Evolutionary conservation across 352 stramenopile genomes (phyloP).

Genomic region (Nothophytophthora sp.): DNA sequence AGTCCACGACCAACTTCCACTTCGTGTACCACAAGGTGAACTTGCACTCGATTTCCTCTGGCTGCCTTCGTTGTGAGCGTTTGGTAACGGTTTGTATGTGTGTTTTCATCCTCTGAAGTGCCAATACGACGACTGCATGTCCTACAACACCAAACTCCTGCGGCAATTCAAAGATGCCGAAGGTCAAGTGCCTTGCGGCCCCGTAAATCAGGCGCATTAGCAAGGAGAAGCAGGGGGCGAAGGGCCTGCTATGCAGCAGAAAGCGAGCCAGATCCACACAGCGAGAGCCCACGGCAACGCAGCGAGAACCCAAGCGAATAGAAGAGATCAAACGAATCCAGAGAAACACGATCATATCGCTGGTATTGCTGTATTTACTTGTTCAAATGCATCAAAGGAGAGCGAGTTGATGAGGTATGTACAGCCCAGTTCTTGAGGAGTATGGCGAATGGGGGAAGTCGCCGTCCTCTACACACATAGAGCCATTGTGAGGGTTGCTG

Average conservation of each 20-base stretch:
- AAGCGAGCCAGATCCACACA: background rate
- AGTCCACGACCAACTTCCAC: conserved; percentile 83
- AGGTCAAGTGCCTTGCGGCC: conserved; percentile 21
- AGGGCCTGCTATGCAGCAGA: background rate
- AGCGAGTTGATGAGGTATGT: conserved; percentile 37
- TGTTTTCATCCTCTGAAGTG: conserved; percentile 39
- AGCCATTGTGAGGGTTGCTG: conserved; percentile 37
- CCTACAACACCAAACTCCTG: conserved; percentile 87
- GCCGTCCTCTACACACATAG: conserved; percentile 87
- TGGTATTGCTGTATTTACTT: too few species aligned
- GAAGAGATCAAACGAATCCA: too few species aligned
- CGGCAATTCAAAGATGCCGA: conserved; percentile 67
- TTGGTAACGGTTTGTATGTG: background rate
- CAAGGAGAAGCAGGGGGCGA: background rate
- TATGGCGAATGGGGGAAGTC: conserved; percentile 45
- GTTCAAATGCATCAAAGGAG: conserved; percentile 1
- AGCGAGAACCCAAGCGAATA: background rate
- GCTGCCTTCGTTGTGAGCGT: background rate
- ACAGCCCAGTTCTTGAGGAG: conserved; percentile 83
- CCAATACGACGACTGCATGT: conserved; percentile 74
- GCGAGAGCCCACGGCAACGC: background rate
- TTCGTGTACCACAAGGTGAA: conserved; percentile 88
- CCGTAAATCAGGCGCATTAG: conserved; percentile 11
- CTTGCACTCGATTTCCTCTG: background rate
- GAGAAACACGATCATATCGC: too few species aligned